Conservation (phyloP, 345 rosid genomes). For the Ceriops tagal region DNA sequence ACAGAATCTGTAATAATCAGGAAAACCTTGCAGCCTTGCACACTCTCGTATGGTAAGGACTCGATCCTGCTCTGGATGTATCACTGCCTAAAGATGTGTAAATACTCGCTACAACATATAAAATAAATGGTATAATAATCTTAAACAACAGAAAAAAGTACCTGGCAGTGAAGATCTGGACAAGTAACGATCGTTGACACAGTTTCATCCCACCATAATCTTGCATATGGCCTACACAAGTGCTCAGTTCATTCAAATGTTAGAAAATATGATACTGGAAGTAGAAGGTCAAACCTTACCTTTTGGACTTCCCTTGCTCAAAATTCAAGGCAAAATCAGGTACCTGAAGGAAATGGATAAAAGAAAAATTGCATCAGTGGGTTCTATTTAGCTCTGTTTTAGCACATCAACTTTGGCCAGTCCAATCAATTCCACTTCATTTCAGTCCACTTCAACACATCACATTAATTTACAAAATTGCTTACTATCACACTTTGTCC, state of each 20-base stretch:
- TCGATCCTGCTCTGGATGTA: conserved; percentile 98
- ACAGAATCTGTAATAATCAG: conserved; percentile 83
- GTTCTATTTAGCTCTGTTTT: background rate
- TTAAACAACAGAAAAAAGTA: conserved; percentile 22
- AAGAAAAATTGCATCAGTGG: conserved; percentile 3
- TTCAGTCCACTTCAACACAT: no score
- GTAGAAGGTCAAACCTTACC: conserved; percentile 33
- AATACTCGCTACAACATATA: conserved; percentile 8
- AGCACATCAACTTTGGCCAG: background rate
- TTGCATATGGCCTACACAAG: conserved; percentile 65
- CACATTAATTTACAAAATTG: no score
- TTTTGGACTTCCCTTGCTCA: conserved; percentile 80
- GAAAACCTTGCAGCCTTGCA: conserved; percentile 96
- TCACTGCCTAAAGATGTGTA: conserved; percentile 43
- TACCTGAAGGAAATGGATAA: conserved; percentile 41
- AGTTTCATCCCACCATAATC: conserved; percentile 98
- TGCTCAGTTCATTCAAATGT: background rate
- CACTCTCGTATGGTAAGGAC: conserved; percentile 76
- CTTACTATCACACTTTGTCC: no score
- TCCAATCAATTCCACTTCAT: no score
- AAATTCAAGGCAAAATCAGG: conserved; percentile 64
- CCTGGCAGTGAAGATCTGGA: conserved; percentile 68
- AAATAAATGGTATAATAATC: conserved; percentile 10
- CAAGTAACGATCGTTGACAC: conserved; percentile 71
- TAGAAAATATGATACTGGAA: background rate